Evolutionary conservation across 2,329 filamentous ascomycete species (phyloP).

Genomic region (Amphichorda felina): DNA sequence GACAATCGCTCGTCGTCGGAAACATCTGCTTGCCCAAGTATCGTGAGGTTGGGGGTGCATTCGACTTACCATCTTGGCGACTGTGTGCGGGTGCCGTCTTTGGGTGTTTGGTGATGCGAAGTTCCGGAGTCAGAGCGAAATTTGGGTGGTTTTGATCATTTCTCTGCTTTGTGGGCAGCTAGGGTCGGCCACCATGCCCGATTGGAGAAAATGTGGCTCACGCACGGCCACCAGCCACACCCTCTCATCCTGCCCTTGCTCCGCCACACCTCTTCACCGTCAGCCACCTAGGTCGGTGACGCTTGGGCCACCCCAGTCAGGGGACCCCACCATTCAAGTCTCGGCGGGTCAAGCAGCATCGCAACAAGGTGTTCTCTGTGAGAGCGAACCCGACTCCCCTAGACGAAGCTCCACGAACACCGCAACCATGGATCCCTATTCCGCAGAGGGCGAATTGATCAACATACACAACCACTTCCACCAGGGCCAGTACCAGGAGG

Average conservation of each 20-base stretch:
- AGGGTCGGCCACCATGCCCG: slow-evolving; percentile 22
- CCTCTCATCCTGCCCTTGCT: background rate
- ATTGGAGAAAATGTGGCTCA: slow-evolving; percentile 16
- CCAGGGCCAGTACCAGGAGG: slow-evolving; percentile 75
- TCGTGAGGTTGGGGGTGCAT: background rate
- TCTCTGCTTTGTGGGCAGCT: slow-evolving; percentile 30
- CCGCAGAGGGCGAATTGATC: slow-evolving; percentile 58
- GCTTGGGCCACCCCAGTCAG: slow-evolving; percentile 6
- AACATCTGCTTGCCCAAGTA: background rate
- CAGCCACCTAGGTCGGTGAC: slow-evolving; percentile 4
- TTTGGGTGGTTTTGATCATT: slow-evolving; percentile 30
- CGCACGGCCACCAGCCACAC: slow-evolving; percentile 10
- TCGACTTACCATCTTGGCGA: slow-evolving; percentile 37
- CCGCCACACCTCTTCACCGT: slow-evolving; percentile 8
- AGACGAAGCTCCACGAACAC: background rate
- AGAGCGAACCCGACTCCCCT: slow-evolving; percentile 4
- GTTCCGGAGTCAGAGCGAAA: slow-evolving; percentile 21
- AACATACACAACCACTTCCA: slow-evolving; percentile 62
- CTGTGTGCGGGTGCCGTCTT: slow-evolving; percentile 28
- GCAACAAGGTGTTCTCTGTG: slow-evolving; percentile 17
- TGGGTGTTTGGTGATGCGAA: slow-evolving; percentile 29
- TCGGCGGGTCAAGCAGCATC: slow-evolving; percentile 7
- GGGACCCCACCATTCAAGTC: slow-evolving; percentile 15
- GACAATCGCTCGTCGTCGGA: background rate
- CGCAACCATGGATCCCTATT: slow-evolving; percentile 53